A percentile compares a stretch with the other conserved stretches of the same genome.
Conservation (phyloP, 495 filamentous ascomycete species). For the Aspergillus leporis region DNA sequence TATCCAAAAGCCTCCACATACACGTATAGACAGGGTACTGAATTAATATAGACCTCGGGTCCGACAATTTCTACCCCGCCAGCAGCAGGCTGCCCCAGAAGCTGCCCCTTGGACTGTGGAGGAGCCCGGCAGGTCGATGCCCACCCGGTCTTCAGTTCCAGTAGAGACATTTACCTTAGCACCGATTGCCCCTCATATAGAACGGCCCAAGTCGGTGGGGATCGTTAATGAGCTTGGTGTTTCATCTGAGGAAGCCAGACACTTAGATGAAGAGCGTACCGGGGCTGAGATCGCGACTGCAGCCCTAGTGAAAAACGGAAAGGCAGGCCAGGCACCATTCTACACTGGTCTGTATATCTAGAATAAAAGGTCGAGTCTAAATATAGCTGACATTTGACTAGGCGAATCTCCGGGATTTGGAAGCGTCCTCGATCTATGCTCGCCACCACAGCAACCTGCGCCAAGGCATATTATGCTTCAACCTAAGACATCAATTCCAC, state of each 20-base stretch:
- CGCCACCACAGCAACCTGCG: slow-evolving; percentile 19
- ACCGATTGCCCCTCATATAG: neutral
- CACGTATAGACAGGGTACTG: neutral
- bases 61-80: neutral
- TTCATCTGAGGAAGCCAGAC: neutral
- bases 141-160: neutral
- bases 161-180: neutral
- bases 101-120: neutral
- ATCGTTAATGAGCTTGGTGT: neutral
- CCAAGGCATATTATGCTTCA: slow-evolving; percentile 31
- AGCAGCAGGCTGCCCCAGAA: neutral
- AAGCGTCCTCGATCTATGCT: slow-evolving; percentile 24
- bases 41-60: neutral
- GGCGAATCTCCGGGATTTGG: slow-evolving; percentile 28
- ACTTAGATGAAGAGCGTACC: slow-evolving; percentile 28
- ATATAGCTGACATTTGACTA: slow-evolving; percentile 6
- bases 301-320: slow-evolving; percentile 22
- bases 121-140: neutral
- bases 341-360: slow-evolving; percentile 27
- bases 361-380: no score
- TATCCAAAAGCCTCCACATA: no score
- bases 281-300: slow-evolving; percentile 33
- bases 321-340: slow-evolving; percentile 26
- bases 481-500: slow-evolving; percentile 10
- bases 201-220: neutral